Percentiles rank a stretch among this genome's conserved stretches.
Evolutionary conservation across 768 basidiomycete genomes (phyloP).

Genomic region (Suillus clintonianus): DNA sequence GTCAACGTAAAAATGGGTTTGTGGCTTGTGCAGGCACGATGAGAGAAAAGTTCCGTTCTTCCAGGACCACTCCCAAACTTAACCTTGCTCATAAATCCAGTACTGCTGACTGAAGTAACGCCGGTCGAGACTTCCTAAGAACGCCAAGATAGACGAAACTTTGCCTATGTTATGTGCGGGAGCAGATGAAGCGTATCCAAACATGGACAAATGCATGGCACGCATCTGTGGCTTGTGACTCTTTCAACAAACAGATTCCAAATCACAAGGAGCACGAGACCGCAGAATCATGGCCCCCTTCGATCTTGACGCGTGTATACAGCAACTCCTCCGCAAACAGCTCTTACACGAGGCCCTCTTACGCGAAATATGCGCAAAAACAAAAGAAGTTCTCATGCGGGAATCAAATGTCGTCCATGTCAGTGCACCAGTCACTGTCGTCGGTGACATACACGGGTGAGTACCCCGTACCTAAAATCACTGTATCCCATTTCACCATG

Average conservation of each 20-base stretch:
- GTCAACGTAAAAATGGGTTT: conserved; percentile 1
- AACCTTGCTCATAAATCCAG: conserved; percentile 29
- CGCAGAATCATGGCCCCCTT: conserved; percentile 53
- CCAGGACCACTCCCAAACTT: conserved; percentile 27
- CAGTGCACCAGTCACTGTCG: conserved; percentile 94
- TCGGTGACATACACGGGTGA: conserved; percentile 99
- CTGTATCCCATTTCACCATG: conserved; percentile 29
- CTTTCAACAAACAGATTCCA: background rate
- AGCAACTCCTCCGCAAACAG: conserved; percentile 87
- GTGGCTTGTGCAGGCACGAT: conserved; percentile 7
- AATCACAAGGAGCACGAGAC: conserved; percentile 2
- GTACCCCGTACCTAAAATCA: conserved; percentile 31
- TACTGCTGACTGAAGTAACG: background rate
- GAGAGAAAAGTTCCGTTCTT: conserved; percentile 29
- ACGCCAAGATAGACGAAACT: conserved; percentile 1
- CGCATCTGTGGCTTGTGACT: background rate
- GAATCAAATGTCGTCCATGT: conserved; percentile 99
- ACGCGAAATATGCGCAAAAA: conserved; percentile 99
- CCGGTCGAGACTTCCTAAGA: background rate
- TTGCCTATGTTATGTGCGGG: background rate
- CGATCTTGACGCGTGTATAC: conserved; percentile 96
- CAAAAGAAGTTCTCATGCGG: conserved; percentile 98
- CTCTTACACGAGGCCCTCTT: conserved; percentile 92
- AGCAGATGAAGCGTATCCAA: conserved; percentile 25
- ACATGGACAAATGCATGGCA: conserved; percentile 33